Evolutionary conservation across 768 basidiomycete species (phyloP).

Genomic region (Tylopilus sp.): DNA sequence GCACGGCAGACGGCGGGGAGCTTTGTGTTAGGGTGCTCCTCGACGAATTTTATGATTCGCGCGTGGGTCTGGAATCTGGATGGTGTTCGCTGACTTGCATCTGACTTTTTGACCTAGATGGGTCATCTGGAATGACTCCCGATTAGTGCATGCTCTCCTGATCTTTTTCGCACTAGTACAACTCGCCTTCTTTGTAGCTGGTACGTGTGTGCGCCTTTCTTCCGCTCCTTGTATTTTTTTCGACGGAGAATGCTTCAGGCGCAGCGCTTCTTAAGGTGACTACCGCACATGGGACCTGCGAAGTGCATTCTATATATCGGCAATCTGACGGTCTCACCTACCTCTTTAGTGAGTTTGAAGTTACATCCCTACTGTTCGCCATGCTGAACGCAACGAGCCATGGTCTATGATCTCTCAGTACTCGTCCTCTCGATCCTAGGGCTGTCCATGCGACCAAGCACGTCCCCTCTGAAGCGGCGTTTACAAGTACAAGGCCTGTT

Average conservation of each 20-base stretch:
- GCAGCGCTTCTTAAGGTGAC: neutral
- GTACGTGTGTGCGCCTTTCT: conserved; percentile 3
- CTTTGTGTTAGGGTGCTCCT: conserved; percentile 20
- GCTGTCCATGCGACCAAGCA: conserved; percentile 6
- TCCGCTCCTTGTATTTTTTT: too few species aligned
- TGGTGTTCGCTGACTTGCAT: neutral
- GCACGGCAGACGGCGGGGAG: conserved; percentile 3
- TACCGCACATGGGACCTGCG: neutral
- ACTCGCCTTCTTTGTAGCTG: conserved; percentile 7
- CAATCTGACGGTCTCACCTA: neutral
- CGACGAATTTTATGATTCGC: conserved; percentile 20
- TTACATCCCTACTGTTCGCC: neutral
- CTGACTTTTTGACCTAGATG: conserved; percentile 15
- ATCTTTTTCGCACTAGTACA: conserved; percentile 13
- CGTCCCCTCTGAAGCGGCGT: conserved; percentile 13
- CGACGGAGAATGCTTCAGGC: neutral
- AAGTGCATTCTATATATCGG: neutral
- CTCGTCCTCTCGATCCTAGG: conserved; percentile 12
- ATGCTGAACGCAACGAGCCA: conserved; percentile 13
- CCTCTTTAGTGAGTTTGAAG: conserved; percentile 16
- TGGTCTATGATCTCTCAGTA: conserved; percentile 17
- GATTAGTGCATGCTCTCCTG: neutral
- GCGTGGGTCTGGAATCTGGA: conserved; percentile 12
- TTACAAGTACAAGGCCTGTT: conserved; percentile 14
- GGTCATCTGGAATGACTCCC: conserved; percentile 18